Evolutionary conservation across 148 eudicot genomes (phyloP).

Genomic region (Heliamphora exappendiculata): DNA sequence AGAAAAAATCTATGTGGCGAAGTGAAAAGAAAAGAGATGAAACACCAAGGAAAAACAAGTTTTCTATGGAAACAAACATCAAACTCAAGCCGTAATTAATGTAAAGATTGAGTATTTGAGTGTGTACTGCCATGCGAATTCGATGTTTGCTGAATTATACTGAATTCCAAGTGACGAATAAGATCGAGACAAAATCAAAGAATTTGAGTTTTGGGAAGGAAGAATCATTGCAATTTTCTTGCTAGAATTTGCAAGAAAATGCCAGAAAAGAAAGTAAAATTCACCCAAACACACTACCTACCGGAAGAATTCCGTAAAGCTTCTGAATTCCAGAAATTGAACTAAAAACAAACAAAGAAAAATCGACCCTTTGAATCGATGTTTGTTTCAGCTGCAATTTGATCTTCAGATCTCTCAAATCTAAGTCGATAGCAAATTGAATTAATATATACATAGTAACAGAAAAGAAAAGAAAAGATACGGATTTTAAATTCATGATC

Average conservation of each 20-base stretch:
- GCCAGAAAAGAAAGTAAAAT: conserved; percentile 15
- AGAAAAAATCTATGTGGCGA: neutral
- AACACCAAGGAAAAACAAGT: neutral
- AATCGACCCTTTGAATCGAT: neutral
- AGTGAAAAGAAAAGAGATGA: neutral
- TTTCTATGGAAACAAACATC: conserved; percentile 3
- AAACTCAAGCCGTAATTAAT: conserved; percentile 2
- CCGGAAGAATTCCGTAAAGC: conserved; percentile 10
- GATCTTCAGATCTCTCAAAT: conserved; percentile 10
- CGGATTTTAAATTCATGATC: conserved; percentile 4
- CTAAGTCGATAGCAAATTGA: neutral
- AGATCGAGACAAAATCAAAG: neutral
- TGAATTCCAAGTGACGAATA: neutral
- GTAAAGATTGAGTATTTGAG: neutral
- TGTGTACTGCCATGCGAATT: neutral
- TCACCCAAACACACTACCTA: neutral
- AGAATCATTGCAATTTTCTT: neutral
- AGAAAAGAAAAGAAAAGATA: neutral
- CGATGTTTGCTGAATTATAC: conserved; percentile 1
- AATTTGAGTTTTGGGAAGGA: neutral
- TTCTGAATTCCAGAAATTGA: conserved; percentile 22
- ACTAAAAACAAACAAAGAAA: conserved; percentile 7
- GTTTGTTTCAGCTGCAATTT: neutral
- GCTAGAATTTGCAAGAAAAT: conserved; percentile 27
- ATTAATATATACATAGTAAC: neutral